A percentile compares a stretch with the other conserved stretches of the same genome.
Conservation (phyloP, 2,329 filamentous ascomycete genomes). For the Pestalotiopsis sp. region DNA sequence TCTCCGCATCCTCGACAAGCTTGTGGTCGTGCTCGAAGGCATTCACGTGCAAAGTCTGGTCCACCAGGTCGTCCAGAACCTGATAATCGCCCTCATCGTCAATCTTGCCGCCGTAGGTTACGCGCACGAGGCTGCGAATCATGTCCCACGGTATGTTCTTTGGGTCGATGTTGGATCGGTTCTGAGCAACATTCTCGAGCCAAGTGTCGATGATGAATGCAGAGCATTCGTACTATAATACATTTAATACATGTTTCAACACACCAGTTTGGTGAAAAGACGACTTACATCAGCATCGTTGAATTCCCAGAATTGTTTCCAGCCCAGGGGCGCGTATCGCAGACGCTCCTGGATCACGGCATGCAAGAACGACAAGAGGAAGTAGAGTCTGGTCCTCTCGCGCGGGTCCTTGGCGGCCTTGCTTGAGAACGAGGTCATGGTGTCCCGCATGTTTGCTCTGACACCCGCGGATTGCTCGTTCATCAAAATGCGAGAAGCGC, state of each 20-base stretch:
- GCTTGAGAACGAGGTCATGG: constrained; percentile 78
- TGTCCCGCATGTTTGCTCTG: constrained; percentile 98
- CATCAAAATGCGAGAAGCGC: constrained; percentile 92
- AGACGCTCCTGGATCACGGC: constrained; percentile 94
- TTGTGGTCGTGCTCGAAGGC: constrained; percentile 94
- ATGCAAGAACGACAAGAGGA: constrained; percentile 91
- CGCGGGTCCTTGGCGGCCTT: constrained; percentile 81
- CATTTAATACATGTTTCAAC: constrained; percentile 20
- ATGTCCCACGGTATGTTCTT: constrained; percentile 96
- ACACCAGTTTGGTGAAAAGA: not conserved
- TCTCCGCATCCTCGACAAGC: constrained; percentile 69
- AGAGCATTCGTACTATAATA: constrained; percentile 85
- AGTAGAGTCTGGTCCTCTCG: constrained; percentile 86
- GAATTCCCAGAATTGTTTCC: constrained; percentile 99
- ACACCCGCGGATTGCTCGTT: constrained; percentile 98
- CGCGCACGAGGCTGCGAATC: constrained; percentile 84
- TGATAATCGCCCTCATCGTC: constrained; percentile 86
- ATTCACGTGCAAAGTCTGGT: constrained; percentile 77
- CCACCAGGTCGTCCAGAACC: constrained; percentile 73
- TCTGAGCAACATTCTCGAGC: constrained; percentile 81
- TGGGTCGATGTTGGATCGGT: constrained; percentile 89
- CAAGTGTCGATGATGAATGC: constrained; percentile 95
- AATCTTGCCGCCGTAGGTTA: constrained; percentile 98
- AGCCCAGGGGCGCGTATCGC: constrained; percentile 92
- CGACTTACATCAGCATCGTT: constrained; percentile 94